Evolutionary conservation across 2,329 filamentous ascomycete genomes (phyloP), one percentile per base, ranked within the genome.

Genomic region (Cladorrhinum sp.): DNA sequence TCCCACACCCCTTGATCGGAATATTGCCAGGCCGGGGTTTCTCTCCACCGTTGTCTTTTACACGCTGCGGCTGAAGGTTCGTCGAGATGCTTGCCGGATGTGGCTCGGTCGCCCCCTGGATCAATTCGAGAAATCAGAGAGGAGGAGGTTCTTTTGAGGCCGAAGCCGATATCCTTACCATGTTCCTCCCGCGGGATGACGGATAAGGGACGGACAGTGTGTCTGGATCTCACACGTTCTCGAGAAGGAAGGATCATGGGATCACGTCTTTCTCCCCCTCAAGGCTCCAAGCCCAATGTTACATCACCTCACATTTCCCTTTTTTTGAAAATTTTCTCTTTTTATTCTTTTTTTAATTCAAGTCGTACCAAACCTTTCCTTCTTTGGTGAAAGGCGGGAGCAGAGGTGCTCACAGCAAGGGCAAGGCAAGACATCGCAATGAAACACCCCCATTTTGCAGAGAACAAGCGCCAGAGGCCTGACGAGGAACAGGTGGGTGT

Each of bases 101-200:
- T 46, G 56, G 28, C 56, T 28, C 36, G 55, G 55, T 39, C 48
- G 49, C 39, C 24, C 50, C 26, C 55, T 53, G 59, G 39, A 49
- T 51, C 30, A 7, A 42, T 14, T 46, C 36, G 14, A 42, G 4
- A 42, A 36, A 36, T 36, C 33, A 16, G 33, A 5, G 26, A 9
- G 26, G 36, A 42, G n/a, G 36, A n/a, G 36, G 7, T n/a, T 21
- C 18, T 18, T 20, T 46, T 20, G n/a, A 21, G 10, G n/a, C 16
- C 10, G 14, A 46, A 20, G 14, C 33, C 33, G 14, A 36, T 36
- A 16, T 36, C 33, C 33, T 9, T 10, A 36, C n/a, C 9, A 12
- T 36, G n/a, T 36, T 16, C 14, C 12, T 49, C 21, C 46, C 46
- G 26, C 18, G 46, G 46, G 46, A 49, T 16, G 14, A 12, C 18